These are phyloP conservation scores for Licmophora abbreviata DNA, from an alignment of 108 stramenopile species.

Conservation along the genomic window DNA sequence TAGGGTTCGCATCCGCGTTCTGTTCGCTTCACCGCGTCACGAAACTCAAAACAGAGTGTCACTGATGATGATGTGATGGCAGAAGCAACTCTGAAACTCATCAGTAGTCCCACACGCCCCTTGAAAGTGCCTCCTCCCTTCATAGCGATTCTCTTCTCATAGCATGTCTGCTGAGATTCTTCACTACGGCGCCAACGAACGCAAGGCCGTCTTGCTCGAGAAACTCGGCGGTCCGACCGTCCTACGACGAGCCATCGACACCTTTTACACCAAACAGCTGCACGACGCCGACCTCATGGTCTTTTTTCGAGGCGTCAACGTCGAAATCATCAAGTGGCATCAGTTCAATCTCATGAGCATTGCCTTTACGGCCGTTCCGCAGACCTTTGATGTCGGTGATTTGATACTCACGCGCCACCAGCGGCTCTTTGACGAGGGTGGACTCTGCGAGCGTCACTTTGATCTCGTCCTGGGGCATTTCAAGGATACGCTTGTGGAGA, in stretches of 20 bases:
- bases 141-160: too few relatives aligned
- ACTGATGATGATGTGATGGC: too few relatives aligned
- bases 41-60: too few relatives aligned
- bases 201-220: constrained; percentile 19
- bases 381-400: constrained; percentile 9
- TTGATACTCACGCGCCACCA: constrained; percentile 9
- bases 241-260: constrained; percentile 19
- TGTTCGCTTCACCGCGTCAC: too few relatives aligned
- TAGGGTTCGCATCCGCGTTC: too few relatives aligned
- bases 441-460: constrained; percentile 19
- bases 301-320: constrained; percentile 22
- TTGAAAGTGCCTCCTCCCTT: too few relatives aligned
- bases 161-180: too few relatives aligned
- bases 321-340: constrained; percentile 8
- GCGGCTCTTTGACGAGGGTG: constrained; percentile 11
- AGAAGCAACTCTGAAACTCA: too few relatives aligned
- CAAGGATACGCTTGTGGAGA: background rate
- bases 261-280: constrained; percentile 26
- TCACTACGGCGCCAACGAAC: constrained; percentile 19
- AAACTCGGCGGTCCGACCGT: constrained; percentile 26
- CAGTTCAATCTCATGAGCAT: constrained; percentile 18
- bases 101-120: too few relatives aligned
- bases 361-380: constrained; percentile 12
- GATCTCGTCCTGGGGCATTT: constrained; percentile 24
- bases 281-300: constrained; percentile 15